Evolutionary conservation across 495 filamentous ascomycete genomes (phyloP).

Genomic region (Tuber magnatum): DNA sequence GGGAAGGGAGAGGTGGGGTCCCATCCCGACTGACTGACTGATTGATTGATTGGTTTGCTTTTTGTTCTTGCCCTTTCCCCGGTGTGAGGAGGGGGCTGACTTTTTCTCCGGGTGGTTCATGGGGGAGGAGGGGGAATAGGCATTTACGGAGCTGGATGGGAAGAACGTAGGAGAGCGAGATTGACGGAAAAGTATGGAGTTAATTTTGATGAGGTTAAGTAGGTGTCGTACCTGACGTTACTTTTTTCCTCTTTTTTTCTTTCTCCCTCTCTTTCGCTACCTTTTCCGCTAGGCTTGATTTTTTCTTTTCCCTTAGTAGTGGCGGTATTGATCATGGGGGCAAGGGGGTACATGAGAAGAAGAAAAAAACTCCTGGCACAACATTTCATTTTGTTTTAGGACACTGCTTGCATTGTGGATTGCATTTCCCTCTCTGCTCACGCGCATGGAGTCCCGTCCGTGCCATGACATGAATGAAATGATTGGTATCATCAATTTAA

Average conservation of each 20-base stretch:
- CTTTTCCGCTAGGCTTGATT: background rate
- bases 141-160: constrained; percentile 75
- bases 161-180: constrained; percentile 72
- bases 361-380: background rate
- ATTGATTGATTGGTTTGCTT: no score
- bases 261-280: background rate
- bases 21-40: background rate
- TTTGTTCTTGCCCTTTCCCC: background rate
- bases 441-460: background rate
- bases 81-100: background rate
- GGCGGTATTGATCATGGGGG: background rate
- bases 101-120: background rate
- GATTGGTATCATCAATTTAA: background rate
- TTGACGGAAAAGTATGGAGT: constrained; percentile 88
- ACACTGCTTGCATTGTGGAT: background rate
- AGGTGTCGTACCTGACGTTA: constrained; percentile 13
- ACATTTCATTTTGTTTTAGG: background rate
- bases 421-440: background rate
- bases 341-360: background rate
- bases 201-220: constrained; percentile 57
- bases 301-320: background rate
- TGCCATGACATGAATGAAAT: background rate
- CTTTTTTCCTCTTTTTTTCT: background rate
- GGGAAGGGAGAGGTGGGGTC: constrained; percentile 51
- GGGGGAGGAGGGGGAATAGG: constrained; percentile 49